Percentiles rank a stretch among this genome's conserved stretches.
Evolutionary conservation across 2,329 filamentous ascomycete species (phyloP).

Genomic region (Beauveria varroae): DNA sequence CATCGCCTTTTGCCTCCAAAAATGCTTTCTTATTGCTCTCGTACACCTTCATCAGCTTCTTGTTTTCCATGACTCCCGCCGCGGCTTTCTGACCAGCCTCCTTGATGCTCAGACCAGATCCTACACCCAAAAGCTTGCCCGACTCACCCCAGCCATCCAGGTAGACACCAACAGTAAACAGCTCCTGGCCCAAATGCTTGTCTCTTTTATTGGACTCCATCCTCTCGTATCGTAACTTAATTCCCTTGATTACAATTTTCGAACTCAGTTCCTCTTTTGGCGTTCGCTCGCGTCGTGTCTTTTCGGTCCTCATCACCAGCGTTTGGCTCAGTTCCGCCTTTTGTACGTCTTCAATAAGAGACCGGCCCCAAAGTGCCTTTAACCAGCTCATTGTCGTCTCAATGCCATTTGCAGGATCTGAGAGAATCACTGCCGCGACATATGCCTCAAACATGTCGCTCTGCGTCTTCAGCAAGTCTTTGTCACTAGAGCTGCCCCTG

Average conservation of each 20-base stretch:
- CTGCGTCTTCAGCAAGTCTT: slow-evolving; percentile 61
- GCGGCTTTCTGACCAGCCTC: slow-evolving; percentile 65
- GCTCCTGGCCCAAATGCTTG: slow-evolving; percentile 42
- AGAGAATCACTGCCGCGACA: slow-evolving; percentile 68
- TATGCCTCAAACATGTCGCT: slow-evolving; percentile 92
- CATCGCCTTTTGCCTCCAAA: slow-evolving; percentile 21
- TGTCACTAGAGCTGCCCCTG: slow-evolving; percentile 30
- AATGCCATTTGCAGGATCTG: slow-evolving; percentile 57
- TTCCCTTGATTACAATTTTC: slow-evolving; percentile 45
- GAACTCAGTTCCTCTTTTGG: slow-evolving; percentile 25
- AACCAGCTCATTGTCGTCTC: slow-evolving; percentile 61
- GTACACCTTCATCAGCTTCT: slow-evolving; percentile 50
- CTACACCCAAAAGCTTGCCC: slow-evolving; percentile 53
- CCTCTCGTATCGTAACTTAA: slow-evolving; percentile 56
- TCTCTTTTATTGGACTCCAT: slow-evolving; percentile 44
- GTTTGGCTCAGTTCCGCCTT: slow-evolving; percentile 24
- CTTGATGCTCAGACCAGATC: slow-evolving; percentile 57
- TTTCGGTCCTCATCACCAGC: slow-evolving; percentile 11
- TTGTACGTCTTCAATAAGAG: slow-evolving; percentile 48
- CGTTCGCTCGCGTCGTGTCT: not conserved
- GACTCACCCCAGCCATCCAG: slow-evolving; percentile 63
- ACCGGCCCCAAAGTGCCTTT: slow-evolving; percentile 63
- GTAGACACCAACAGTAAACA: slow-evolving; percentile 57
- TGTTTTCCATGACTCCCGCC: slow-evolving; percentile 54
- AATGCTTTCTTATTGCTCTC: slow-evolving; percentile 40